Evolutionary conservation across 1,284 basidiomycete species (phyloP).

Genomic region (Pisolithus thermaeus): DNA sequence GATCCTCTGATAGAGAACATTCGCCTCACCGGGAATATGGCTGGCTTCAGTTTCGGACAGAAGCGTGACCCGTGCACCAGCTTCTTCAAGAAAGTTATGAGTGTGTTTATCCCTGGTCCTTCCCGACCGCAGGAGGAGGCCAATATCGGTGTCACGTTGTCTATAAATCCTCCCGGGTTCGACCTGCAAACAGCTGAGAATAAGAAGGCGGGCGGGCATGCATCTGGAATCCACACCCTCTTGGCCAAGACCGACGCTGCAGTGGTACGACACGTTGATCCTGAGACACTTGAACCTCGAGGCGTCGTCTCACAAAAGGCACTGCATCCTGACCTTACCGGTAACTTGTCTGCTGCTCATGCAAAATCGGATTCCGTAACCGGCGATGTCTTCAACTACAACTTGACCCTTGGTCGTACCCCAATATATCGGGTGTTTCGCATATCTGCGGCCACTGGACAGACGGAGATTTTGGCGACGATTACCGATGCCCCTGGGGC

Average conservation of each 20-base stretch:
- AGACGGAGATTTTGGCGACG: conserved; percentile 30
- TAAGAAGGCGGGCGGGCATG: conserved; percentile 20
- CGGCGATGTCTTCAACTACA: conserved; percentile 33
- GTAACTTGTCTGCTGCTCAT: conserved; percentile 32
- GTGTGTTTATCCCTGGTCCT: conserved; percentile 21
- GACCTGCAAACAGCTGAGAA: conserved; percentile 10
- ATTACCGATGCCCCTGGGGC: conserved; percentile 33
- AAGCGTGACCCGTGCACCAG: conserved; percentile 25
- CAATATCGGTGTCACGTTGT: conserved; percentile 26
- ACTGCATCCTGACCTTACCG: conserved; percentile 30
- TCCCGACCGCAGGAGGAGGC: conserved; percentile 1
- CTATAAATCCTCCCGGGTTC: conserved; percentile 26
- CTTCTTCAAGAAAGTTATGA: conserved; percentile 29
- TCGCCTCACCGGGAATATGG: conserved; percentile 18
- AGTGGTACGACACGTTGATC: conserved; percentile 26
- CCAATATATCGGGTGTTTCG: conserved; percentile 30
- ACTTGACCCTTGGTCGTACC: conserved; percentile 20
- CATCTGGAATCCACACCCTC: conserved; percentile 25
- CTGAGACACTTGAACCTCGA: conserved; percentile 32
- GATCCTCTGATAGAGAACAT: conserved; percentile 25
- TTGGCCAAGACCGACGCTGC: conserved; percentile 30
- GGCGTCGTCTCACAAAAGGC: conserved; percentile 20
- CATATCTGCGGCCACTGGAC: conserved; percentile 24
- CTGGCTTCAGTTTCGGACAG: conserved; percentile 22
- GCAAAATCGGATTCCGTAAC: conserved; percentile 31